Conservation (phyloP, 345 rosid species). For the Laguncularia racemosa region DNA sequence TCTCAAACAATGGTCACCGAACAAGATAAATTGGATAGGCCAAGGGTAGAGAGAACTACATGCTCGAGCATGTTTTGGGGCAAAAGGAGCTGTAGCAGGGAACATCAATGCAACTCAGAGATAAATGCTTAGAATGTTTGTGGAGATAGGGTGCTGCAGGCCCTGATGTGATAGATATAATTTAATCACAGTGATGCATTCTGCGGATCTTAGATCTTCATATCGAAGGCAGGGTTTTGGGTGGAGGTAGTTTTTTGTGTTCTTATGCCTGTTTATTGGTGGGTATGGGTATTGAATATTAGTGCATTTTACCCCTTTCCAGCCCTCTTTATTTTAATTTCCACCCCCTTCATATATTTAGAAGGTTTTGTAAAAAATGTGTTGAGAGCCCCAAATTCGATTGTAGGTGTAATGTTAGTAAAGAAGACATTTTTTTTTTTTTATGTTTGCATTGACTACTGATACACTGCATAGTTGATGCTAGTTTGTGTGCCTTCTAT, state of each 20-base stretch:
- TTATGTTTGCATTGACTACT: neutral
- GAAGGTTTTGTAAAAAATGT: conserved; percentile 5
- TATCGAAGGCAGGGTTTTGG: no score
- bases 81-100: conserved; percentile 97
- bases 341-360: neutral
- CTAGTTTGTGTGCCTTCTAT: no score
- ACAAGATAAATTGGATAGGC: conserved; percentile 68
- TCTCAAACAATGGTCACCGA: conserved; percentile 35
- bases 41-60: conserved; percentile 69
- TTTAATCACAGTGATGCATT: conserved; percentile 2
- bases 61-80: conserved; percentile 99
- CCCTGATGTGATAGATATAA: neutral
- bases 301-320: no score
- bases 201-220: neutral
- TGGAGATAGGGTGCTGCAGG: conserved; percentile 11
- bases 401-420: neutral
- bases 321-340: no score
- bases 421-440: neutral
- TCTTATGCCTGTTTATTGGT: neutral
- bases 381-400: neutral
- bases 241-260: no score
- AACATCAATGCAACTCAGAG: conserved; percentile 95
- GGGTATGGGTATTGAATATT: neutral
- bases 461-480: no score
- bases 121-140: conserved; percentile 47